A percentile compares a stretch with the other conserved stretches of the same genome.
phyloP scores from a whole-genome alignment of 768 basidiomycete species.

The Coprinopsis strossmayeri region DNA sequence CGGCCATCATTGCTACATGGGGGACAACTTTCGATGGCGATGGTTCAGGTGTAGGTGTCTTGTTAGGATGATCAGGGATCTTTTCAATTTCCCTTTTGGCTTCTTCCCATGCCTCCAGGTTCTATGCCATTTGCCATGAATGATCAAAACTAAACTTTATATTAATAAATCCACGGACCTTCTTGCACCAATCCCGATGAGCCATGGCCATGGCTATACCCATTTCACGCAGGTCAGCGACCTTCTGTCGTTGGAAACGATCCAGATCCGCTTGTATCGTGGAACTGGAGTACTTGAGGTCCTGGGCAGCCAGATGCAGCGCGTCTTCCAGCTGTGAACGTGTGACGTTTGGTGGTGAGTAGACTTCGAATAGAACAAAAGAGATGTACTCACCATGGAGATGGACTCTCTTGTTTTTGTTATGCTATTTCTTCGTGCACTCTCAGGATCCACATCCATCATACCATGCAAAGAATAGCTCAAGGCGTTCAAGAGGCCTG shows the following conservation, averaged over 20 bases:
- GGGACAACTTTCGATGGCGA: conserved; percentile 22
- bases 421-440: conserved; percentile 86
- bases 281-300: conserved; percentile 92
- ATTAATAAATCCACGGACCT: conserved; percentile 41
- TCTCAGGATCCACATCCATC: conserved; percentile 99
- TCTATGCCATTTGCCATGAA: conserved; percentile 39
- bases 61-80: conserved; percentile 89
- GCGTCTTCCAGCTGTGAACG: conserved; percentile 82
- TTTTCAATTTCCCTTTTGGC: conserved; percentile 87
- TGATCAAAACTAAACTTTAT: background rate
- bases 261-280: conserved; percentile 98
- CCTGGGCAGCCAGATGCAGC: conserved; percentile 84
- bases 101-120: conserved; percentile 95
- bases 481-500: conserved; percentile 85
- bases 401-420: conserved; percentile 92
- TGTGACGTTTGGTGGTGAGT: too few relatives aligned
- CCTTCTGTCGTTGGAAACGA: conserved; percentile 97
- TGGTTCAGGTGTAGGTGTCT: conserved; percentile 36
- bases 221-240: conserved; percentile 94
- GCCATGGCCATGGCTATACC: conserved; percentile 81
- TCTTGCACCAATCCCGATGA: conserved; percentile 96
- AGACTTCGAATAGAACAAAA: conserved; percentile 1
- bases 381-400: conserved; percentile 63
- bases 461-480: conserved; percentile 95
- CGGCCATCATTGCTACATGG: conserved; percentile 20